Conservation (phyloP, 176 grass and related monocot genomes). For the Ensete glaucum region DNA sequence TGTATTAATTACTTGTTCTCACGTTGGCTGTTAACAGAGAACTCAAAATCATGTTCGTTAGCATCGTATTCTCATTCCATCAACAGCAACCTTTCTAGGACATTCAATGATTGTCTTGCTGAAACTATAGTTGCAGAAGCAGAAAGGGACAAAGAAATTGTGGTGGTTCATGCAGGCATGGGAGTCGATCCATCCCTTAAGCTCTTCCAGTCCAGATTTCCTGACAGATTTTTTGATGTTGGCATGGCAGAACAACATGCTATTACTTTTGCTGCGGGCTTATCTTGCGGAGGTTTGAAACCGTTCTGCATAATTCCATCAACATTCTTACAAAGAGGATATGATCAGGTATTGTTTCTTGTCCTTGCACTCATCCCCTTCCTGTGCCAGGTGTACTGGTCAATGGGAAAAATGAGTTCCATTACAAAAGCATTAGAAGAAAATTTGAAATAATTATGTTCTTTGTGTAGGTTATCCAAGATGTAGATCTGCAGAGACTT, state of each 20-base stretch:
- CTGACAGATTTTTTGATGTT: slow-evolving; percentile 66
- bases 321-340: slow-evolving; percentile 67
- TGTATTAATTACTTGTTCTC: background rate
- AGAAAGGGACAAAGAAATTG: slow-evolving; percentile 51
- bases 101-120: slow-evolving; percentile 56
- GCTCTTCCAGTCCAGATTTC: slow-evolving; percentile 58
- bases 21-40: slow-evolving; percentile 1
- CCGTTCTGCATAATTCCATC: slow-evolving; percentile 72
- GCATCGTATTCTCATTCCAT: background rate
- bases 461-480: slow-evolving; percentile 44
- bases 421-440: background rate
- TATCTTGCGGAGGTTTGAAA: slow-evolving; percentile 62
- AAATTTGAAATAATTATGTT: slow-evolving; percentile 1
- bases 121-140: slow-evolving; percentile 62
- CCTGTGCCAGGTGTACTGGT: background rate
- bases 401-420: background rate
- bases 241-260: slow-evolving; percentile 73
- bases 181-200: slow-evolving; percentile 50
- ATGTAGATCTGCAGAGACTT: slow-evolving; percentile 64
- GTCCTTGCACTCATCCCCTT: background rate
- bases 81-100: slow-evolving; percentile 33
- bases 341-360: slow-evolving; percentile 52
- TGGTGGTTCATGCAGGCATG: slow-evolving; percentile 63
- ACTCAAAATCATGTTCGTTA: slow-evolving; percentile 12
- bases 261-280: slow-evolving; percentile 67